Evolutionary conservation across 768 basidiomycete genomes (phyloP).

Genomic region (Amanita inopinata): DNA sequence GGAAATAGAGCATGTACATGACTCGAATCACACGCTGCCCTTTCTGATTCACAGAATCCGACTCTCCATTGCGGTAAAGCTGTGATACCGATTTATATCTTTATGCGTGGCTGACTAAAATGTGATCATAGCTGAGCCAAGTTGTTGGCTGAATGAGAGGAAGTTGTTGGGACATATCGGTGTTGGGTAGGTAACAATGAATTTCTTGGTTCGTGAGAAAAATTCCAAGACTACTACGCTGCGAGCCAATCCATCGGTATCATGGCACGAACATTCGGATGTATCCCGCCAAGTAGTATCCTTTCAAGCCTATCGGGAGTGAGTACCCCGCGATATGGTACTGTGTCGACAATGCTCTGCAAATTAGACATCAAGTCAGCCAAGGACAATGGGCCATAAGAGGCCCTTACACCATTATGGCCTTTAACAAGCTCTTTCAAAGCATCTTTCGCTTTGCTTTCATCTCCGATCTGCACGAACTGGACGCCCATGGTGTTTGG

Average conservation of each 20-base stretch:
- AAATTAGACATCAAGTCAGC: neutral
- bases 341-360: slow-evolving; percentile 24
- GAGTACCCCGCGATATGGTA: slow-evolving; percentile 19
- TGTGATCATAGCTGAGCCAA: no score
- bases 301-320: slow-evolving; percentile 20
- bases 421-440: slow-evolving; percentile 18
- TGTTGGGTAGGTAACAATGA: neutral
- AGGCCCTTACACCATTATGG: slow-evolving; percentile 18
- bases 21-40: no score
- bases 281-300: slow-evolving; percentile 24
- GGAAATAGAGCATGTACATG: no score
- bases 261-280: slow-evolving; percentile 21
- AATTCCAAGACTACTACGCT: no score
- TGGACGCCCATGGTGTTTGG: slow-evolving; percentile 24
- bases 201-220: no score
- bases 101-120: no score
- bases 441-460: slow-evolving; percentile 13
- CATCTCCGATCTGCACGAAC: slow-evolving; percentile 25
- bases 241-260: slow-evolving; percentile 5
- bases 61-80: no score
- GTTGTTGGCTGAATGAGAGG: no score
- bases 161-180: no score
- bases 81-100: no score
- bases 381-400: neutral
- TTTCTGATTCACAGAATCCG: no score